These are phyloP conservation scores for Kwoniella shandongensis DNA, from an alignment of 768 basidiomycete species.

Conservation along the genomic window DNA sequence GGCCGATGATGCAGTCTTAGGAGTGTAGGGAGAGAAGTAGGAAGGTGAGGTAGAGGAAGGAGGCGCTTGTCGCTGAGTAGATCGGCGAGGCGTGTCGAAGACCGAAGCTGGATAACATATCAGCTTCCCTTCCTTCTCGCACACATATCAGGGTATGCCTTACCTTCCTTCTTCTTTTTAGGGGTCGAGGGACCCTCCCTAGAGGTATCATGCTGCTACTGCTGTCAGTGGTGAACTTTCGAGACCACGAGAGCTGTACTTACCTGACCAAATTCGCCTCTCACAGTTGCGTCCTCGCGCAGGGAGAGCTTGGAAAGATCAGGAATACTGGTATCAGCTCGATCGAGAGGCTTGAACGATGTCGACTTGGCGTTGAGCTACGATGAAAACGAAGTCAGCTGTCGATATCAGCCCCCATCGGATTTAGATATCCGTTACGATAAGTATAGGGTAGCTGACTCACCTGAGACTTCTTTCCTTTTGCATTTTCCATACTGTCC, in stretches of 20 bases:
- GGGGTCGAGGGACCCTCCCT: conserved; percentile 2
- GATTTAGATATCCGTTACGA: too few relatives aligned
- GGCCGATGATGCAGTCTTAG: conserved; percentile 1
- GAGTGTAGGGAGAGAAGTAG: conserved; percentile 7
- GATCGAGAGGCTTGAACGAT: not conserved
- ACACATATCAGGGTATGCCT: not conserved
- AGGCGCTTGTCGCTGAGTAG: not conserved
- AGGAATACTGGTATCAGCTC: not conserved
- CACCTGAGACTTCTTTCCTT: too few relatives aligned
- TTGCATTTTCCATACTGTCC: too few relatives aligned
- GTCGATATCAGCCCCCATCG: too few relatives aligned
- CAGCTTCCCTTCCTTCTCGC: conserved; percentile 1
- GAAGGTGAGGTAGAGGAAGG: not conserved
- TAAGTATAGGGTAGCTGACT: too few relatives aligned
- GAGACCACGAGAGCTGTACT: too few relatives aligned
- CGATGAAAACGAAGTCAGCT: too few relatives aligned
- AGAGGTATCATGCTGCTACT: not conserved
- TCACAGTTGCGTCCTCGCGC: not conserved
- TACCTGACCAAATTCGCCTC: too few relatives aligned
- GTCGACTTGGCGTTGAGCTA: conserved; percentile 18
- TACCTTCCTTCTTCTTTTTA: conserved; percentile 17
- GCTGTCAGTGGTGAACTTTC: not conserved
- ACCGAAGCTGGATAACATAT: not conserved
- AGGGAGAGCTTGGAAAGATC: not conserved
- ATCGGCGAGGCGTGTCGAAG: conserved; percentile 12